Conservation (phyloP, 108 stramenopile genomes). For the Cyclostephanos tholiformis region DNA sequence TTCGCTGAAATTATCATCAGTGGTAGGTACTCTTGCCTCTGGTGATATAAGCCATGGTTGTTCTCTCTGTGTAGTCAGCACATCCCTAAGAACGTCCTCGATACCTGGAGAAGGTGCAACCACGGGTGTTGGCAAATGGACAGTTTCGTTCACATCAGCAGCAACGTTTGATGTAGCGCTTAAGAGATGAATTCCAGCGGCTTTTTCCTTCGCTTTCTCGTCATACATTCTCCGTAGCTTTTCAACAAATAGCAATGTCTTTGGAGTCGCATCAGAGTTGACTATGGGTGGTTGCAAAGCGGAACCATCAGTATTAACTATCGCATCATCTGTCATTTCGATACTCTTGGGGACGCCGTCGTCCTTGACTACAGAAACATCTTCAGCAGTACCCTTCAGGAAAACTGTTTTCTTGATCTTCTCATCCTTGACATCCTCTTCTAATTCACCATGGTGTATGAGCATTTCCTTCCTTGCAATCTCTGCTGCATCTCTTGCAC, state of each 20-base stretch:
- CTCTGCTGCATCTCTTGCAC: slow-evolving; percentile 55
- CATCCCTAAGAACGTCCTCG: slow-evolving; percentile 56
- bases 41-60: slow-evolving; percentile 79
- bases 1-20: slow-evolving; percentile 7
- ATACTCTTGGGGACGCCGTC: background rate
- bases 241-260: slow-evolving; percentile 65
- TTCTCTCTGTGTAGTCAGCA: slow-evolving; percentile 55
- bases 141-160: slow-evolving; percentile 1
- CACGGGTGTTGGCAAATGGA: slow-evolving; percentile 61
- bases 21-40: slow-evolving; percentile 64
- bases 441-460: slow-evolving; percentile 48
- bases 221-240: slow-evolving; percentile 65
- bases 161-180: slow-evolving; percentile 12
- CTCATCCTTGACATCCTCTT: slow-evolving; percentile 18
- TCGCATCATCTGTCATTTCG: slow-evolving; percentile 8
- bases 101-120: slow-evolving; percentile 59
- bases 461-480: slow-evolving; percentile 42
- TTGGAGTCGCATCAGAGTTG: slow-evolving; percentile 39
- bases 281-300: background rate
- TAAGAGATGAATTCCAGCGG: slow-evolving; percentile 30
- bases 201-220: slow-evolving; percentile 59
- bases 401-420: background rate
- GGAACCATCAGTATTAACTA: background rate
- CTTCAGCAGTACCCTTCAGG: background rate
- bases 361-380: background rate